Evolutionary conservation across 768 basidiomycete genomes (phyloP), one percentile per base, ranked within the genome.

Genomic region (Agrocybe chaxingu): DNA sequence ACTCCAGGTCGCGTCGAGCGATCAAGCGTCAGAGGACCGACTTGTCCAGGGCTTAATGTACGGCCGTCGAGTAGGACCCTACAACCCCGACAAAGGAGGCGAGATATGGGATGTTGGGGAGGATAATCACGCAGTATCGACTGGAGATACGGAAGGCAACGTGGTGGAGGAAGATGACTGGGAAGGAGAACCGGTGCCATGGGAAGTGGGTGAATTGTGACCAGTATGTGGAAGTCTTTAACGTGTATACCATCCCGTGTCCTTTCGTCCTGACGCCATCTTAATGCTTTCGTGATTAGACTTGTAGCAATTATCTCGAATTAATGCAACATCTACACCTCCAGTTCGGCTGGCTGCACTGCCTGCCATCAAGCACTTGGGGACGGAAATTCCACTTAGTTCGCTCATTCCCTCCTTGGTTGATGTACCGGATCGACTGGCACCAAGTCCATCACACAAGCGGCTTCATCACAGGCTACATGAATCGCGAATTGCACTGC

Each of bases 171-270:
- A 80, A 59, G 78, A 79, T 38, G 84, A 85, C 55, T 92, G 89
- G 89, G 89, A 90, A 66, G 82, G 85, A 33, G 89, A 90, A 65
- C 84, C 85, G 34, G 77, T 90, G 33, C 85, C 89, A 52, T 92
- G 89, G 89, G 87, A 87, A 66, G 74, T 81, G 7, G 89, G 82
- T 46, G 89, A 89, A 59, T 59, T 92, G 66, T 90, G 77, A 64
- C 42, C 45, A 33, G 57, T 59, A 55, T 55, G 58, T 61, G 48
- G 47, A 52, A 47, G 50, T 42, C 53, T 34, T 49, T 41, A 57
- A 57, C 54, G 53, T 59, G 56, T 58, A 55, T 55, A 53, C 58
- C 53, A 48, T 57, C 51, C 37, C 54, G 57, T 58, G 57, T 54
- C 47, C 57, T 53, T 55, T 18, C 50, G 42, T 30, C 53, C 47